Conservation (phyloP, 371 early-diverging fungal species). For the Mortierella sp. region DNA sequence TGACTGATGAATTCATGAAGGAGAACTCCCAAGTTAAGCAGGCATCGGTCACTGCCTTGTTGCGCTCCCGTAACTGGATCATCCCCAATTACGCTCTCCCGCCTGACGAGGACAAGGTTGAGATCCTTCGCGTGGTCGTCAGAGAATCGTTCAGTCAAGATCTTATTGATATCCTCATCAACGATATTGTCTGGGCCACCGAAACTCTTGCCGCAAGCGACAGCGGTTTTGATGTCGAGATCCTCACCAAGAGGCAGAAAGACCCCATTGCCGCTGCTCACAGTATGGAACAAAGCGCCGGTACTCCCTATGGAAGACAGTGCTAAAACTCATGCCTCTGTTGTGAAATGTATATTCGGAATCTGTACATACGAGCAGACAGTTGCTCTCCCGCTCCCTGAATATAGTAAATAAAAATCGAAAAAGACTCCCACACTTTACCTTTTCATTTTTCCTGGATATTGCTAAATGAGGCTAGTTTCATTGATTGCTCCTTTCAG, state of each 20-base stretch:
- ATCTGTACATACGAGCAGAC: too few species aligned
- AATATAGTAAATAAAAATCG: too few species aligned
- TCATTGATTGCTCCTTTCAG: too few species aligned
- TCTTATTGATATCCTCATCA: conserved; percentile 55
- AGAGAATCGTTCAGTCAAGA: conserved; percentile 59
- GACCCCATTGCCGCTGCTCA: neutral
- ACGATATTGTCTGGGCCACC: conserved; percentile 39
- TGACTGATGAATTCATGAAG: neutral
- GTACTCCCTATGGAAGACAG: neutral
- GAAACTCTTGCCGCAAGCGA: conserved; percentile 1
- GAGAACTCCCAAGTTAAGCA: conserved; percentile 19
- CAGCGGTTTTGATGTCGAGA: neutral
- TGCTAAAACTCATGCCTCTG: neutral
- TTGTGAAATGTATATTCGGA: too few species aligned
- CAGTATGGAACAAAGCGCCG: neutral
- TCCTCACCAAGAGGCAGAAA: neutral
- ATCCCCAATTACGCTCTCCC: conserved; percentile 60
- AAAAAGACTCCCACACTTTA: too few species aligned
- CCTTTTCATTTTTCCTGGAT: too few species aligned
- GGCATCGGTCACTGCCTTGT: conserved; percentile 36
- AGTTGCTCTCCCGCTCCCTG: too few species aligned
- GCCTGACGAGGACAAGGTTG: conserved; percentile 23
- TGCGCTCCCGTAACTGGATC: conserved; percentile 62
- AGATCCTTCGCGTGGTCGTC: conserved; percentile 59
- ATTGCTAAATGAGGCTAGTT: too few species aligned